Percentiles rank a stretch among this genome's conserved stretches.
phyloP scores from a whole-genome alignment of 2,329 filamentous ascomycete species.

The Diplodia sapinea region DNA sequence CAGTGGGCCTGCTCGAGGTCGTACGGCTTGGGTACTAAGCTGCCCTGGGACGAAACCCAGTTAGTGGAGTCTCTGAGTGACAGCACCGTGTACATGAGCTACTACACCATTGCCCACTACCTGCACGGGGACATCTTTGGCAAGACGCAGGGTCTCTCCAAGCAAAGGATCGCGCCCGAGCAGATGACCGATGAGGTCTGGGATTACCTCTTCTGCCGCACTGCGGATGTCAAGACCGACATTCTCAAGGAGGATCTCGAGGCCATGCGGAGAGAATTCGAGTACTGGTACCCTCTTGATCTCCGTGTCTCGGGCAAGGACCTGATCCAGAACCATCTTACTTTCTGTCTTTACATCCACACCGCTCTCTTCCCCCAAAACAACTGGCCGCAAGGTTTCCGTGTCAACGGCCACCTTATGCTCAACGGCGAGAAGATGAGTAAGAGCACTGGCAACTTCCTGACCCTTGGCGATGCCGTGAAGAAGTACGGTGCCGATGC shows the following conservation, averaged over 20 bases:
- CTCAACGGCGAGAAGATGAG: conserved; percentile 99
- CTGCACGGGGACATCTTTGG: conserved; percentile 90
- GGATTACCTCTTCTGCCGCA: conserved; percentile 90
- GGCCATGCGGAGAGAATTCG: conserved; percentile 86
- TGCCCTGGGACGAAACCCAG: conserved; percentile 91
- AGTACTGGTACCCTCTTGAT: conserved; percentile 97
- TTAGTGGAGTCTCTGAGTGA: conserved; percentile 92
- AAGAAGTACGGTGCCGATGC: conserved; percentile 96
- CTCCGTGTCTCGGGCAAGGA: conserved; percentile 86
- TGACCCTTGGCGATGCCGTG: conserved; percentile 84
- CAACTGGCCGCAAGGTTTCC: conserved; percentile 86
- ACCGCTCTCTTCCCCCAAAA: conserved; percentile 84
- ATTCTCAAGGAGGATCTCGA: conserved; percentile 77
- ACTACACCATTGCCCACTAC: conserved; percentile 65
- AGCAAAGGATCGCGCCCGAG: conserved; percentile 69
- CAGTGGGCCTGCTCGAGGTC: conserved; percentile 94
- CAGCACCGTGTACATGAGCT: conserved; percentile 87
- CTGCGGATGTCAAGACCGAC: conserved; percentile 74
- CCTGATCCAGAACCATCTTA: conserved; percentile 77
- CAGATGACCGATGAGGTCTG: conserved; percentile 95
- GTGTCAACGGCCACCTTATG: conserved; percentile 90
- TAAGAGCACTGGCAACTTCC: conserved; percentile 96
- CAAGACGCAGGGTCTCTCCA: conserved; percentile 68
- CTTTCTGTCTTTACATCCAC: conserved; percentile 94
- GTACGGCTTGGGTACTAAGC: conserved; percentile 89